Evolutionary conservation across 2,329 filamentous ascomycete genomes (phyloP), one percentile per base, ranked within the genome.

Genomic region (Neonectria ditissima): DNA sequence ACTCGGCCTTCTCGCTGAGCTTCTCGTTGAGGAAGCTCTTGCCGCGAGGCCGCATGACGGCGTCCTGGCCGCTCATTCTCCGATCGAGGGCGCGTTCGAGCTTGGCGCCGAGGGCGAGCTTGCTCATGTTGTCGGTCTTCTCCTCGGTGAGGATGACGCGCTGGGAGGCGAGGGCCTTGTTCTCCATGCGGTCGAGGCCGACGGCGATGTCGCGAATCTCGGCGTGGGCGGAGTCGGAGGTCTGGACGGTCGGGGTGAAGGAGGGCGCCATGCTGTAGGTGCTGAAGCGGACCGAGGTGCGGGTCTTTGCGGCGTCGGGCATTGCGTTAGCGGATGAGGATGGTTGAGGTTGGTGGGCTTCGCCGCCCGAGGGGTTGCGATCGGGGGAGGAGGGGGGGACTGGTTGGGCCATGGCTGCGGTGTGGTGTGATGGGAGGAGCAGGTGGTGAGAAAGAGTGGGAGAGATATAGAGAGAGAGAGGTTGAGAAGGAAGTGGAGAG

Each of bases 51-150:
- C 91, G 89, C 85, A 96, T 94, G 78, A 92, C 90, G 69, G 94
- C 94, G 74, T 97, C 94, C 80, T 97, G 94, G 70, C 92, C 83
- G 28, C 88, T 91, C 94, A 97, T 96, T 74, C 94, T 88, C 69
- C 94, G 87, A 70, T 91, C 91, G 59, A 97, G 87, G 22, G 94
- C 94, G 65, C 94, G 89, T 78, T 97, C 94, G 43, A 97, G 87
- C 82, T 97, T 97, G 65, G 94, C 94, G 51, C 94, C 92, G 55
- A 97, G 87, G 39, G 94, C 94, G 62, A 97, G 86, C 82, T 97
- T 97, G 82, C 89, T 90, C 79, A 97, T 84, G 77, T 91, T 90
- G 74, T 93, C 92, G 20, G 86, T 88, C 85, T 97, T 97, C 79
- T 95, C 89, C 67, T 91, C 88, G 76, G 85, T 91, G 67, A 94